Conservation (phyloP, 176 grass and related monocot species). For the Zizania latifolia region DNA sequence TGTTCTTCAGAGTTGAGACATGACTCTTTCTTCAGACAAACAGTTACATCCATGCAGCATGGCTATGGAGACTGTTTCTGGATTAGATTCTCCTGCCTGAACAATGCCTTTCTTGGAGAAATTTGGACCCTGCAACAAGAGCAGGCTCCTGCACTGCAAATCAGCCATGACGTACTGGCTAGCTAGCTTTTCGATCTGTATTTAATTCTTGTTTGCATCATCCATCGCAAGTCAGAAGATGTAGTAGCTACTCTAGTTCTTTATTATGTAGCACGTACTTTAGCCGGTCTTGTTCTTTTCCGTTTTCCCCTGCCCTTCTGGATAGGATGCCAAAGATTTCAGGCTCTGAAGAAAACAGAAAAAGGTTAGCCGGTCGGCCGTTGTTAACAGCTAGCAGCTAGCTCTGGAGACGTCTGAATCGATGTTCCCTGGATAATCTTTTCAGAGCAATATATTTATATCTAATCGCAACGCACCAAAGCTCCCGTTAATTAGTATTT, state of each 20-base stretch:
- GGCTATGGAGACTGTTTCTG: no score
- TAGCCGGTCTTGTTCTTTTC: not conserved
- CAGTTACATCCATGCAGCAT: slow-evolving; percentile 6
- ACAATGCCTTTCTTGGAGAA: no score
- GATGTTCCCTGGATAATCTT: not conserved
- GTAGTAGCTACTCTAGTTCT: not conserved
- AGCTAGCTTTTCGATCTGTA: not conserved
- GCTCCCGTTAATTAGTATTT: not conserved
- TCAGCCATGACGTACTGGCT: no score
- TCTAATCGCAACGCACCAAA: slow-evolving; percentile 17
- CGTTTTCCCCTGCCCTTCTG: not conserved
- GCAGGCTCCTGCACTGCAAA: not conserved
- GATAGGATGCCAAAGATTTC: not conserved
- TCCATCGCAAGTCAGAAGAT: not conserved
- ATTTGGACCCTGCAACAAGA: no score
- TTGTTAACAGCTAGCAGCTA: no score
- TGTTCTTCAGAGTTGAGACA: not conserved
- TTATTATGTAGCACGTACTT: not conserved
- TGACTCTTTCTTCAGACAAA: no score
- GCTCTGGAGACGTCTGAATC: slow-evolving; percentile 15
- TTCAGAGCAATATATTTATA: not conserved
- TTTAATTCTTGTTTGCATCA: not conserved
- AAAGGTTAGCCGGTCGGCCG: no score
- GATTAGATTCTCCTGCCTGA: no score
- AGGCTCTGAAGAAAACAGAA: not conserved